A percentile compares a stretch with the other conserved stretches of the same genome.
These are phyloP conservation scores for Leccinum griseonigrum DNA, from an alignment of 1,284 basidiomycete genomes.

Conservation along the genomic window DNA sequence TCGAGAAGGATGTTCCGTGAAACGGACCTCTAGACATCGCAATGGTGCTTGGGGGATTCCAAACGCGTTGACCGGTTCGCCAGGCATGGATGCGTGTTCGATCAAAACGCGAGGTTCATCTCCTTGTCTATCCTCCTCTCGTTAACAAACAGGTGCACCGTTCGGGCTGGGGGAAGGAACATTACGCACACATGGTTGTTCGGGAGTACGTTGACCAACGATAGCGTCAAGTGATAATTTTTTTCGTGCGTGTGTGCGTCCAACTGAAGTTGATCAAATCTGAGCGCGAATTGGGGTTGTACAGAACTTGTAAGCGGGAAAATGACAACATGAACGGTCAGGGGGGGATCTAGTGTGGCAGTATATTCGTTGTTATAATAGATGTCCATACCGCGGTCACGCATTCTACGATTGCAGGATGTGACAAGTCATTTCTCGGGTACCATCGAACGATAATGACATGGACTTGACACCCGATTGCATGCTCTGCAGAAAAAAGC, in stretches of 20 bases:
- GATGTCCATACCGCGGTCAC: slow-evolving; percentile 70
- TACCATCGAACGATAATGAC: slow-evolving; percentile 68
- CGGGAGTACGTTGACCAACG: slow-evolving; percentile 41
- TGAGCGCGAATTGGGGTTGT: slow-evolving; percentile 39
- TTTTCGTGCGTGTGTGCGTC: slow-evolving; percentile 70
- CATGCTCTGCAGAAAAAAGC: slow-evolving; percentile 76
- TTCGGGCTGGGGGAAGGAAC: slow-evolving; percentile 41
- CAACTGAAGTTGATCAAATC: slow-evolving; percentile 68
- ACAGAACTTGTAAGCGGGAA: slow-evolving; percentile 26
- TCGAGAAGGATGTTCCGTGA: not conserved
- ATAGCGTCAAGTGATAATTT: slow-evolving; percentile 61
- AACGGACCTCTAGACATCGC: slow-evolving; percentile 72
- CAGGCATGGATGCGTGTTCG: slow-evolving; percentile 59
- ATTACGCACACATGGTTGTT: slow-evolving; percentile 38
- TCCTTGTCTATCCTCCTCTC: slow-evolving; percentile 54
- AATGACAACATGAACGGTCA: slow-evolving; percentile 59
- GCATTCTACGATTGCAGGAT: slow-evolving; percentile 64
- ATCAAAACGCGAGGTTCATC: slow-evolving; percentile 59
- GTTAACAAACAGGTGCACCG: slow-evolving; percentile 21
- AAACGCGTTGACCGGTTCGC: slow-evolving; percentile 79
- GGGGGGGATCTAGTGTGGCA: slow-evolving; percentile 66
- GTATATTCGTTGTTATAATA: slow-evolving; percentile 72
- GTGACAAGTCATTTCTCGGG: slow-evolving; percentile 54
- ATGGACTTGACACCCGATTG: slow-evolving; percentile 79
- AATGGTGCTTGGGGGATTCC: slow-evolving; percentile 83